Base-by-base conservation (phyloP, 2,329 filamentous ascomycete species). In the Metarhizium rileyi region DNA sequence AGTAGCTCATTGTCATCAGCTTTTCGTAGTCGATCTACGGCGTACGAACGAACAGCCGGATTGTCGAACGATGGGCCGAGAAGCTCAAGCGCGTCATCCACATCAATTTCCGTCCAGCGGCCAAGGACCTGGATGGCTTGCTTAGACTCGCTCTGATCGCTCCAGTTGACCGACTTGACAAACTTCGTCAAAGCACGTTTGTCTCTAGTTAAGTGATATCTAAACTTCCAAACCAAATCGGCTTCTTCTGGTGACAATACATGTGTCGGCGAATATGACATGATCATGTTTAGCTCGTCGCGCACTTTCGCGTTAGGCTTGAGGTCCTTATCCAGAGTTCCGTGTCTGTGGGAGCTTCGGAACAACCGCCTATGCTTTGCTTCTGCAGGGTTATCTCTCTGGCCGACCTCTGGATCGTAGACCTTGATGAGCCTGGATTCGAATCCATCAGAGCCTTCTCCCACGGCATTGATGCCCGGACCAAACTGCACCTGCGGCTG, bases 111-210 rank as follows among this genome's bases (percentile, higher is more conserved):
- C 0, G 87, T 94, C 93, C 93, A 98, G 58, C 90, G 91, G 0
- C 86, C 82, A 18, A 98, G 76, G 4, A 98, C 81, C 53, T 94
- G 88, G 23, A 93, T 87, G 5, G 91, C 90, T 69, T 96, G 90
- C 52, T 87, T 84, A 4, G 87, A 83, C 72, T 98, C 91, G 53
- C 82, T 81, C 44, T 80, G 78, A 64, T 95, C 91, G 46, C 80
- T 81, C 91, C 93, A 98, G 57, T 94, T 90, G 36, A 96, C 91
- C 0, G 91, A 96, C 66, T 97, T 98, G 64, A 97, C 89, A 58
- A 98, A 95, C 61, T 98, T 98, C 30, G 91, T 98, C 51, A 97
- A 74, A 2, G 91, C 87, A 59, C 86, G 76, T 67, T 98, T 98
- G 64, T 98, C 90, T 50, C 90, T 79, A 1, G 90, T 93, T 22